These are phyloP conservation scores for Filobasidium uniguttulatum DNA, from an alignment of 1,284 basidiomycete genomes.

Conservation along the genomic window DNA sequence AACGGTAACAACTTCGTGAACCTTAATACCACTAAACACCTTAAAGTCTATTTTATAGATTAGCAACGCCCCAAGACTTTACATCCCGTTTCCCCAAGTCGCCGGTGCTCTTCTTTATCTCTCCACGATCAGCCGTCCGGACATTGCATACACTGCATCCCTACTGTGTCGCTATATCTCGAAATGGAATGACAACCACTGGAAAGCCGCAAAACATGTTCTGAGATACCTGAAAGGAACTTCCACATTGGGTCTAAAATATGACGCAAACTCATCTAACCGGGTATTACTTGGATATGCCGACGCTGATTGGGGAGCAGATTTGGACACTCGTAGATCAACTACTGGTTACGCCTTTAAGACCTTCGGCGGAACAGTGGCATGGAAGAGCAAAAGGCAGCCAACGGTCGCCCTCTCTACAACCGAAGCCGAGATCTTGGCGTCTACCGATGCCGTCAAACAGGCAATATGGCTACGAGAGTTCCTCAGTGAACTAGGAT, in stretches of 20 bases:
- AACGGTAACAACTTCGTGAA: no score
- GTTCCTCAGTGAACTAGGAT: slow-evolving; percentile 35
- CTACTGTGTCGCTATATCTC: slow-evolving; percentile 14
- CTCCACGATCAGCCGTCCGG: slow-evolving; percentile 17
- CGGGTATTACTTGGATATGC: slow-evolving; percentile 11
- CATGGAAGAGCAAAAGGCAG: slow-evolving; percentile 19
- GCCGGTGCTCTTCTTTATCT: slow-evolving; percentile 14
- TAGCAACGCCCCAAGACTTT: no score
- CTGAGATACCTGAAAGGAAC: slow-evolving; percentile 19
- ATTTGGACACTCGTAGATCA: slow-evolving; percentile 14
- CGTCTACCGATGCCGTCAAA: slow-evolving; percentile 13
- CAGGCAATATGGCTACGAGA: slow-evolving; percentile 6
- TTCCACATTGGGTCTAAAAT: slow-evolving; percentile 2
- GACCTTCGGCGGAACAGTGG: slow-evolving; percentile 15
- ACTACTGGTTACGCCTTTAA: slow-evolving; percentile 10
- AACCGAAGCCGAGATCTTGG: slow-evolving; percentile 18
- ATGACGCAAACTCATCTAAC: background rate
- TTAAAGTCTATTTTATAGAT: no score
- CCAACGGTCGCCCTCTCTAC: slow-evolving; percentile 19
- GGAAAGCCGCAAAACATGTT: slow-evolving; percentile 18
- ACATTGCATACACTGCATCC: slow-evolving; percentile 17
- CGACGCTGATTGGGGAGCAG: slow-evolving; percentile 19
- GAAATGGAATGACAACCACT: slow-evolving; percentile 17
- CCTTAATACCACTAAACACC: no score
- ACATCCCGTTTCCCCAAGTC: background rate